Evolutionary conservation across 2,329 filamentous ascomycete species (phyloP).

Genomic region (Mollisia scopiformis): DNA sequence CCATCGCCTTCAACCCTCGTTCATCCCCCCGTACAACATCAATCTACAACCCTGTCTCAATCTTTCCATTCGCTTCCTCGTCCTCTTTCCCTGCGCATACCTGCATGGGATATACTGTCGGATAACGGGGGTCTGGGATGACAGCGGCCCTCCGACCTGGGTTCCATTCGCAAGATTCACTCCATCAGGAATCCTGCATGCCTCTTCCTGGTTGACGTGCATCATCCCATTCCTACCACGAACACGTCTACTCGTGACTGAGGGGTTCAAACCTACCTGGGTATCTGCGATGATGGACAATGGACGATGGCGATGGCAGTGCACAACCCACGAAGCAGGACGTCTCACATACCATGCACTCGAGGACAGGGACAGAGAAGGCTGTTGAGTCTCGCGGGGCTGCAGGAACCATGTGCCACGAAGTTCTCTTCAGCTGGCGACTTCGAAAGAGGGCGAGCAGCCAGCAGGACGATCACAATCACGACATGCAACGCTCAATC

Average conservation of each 20-base stretch:
- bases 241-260: slow-evolving; percentile 4
- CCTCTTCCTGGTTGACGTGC: slow-evolving; percentile 5
- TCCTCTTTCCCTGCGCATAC: neutral
- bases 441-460: neutral
- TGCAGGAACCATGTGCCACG: too few relatives aligned
- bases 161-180: slow-evolving; percentile 12
- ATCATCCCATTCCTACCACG: too few relatives aligned
- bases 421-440: neutral
- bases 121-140: neutral
- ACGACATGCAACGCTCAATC: slow-evolving; percentile 7
- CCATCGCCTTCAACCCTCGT: too few relatives aligned
- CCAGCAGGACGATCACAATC: neutral
- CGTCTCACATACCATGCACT: neutral
- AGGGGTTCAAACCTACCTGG: neutral
- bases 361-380: neutral
- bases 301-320: neutral
- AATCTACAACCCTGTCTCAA: too few relatives aligned
- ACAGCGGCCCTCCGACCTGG: neutral
- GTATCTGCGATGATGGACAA: too few relatives aligned
- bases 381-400: neutral
- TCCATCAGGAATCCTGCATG: slow-evolving; percentile 7
- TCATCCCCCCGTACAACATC: neutral
- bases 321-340: neutral
- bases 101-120: neutral
- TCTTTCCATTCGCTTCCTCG: too few relatives aligned